Evolutionary conservation across 805 yeast species (phyloP).

Genomic region (Starmerella geochares): DNA sequence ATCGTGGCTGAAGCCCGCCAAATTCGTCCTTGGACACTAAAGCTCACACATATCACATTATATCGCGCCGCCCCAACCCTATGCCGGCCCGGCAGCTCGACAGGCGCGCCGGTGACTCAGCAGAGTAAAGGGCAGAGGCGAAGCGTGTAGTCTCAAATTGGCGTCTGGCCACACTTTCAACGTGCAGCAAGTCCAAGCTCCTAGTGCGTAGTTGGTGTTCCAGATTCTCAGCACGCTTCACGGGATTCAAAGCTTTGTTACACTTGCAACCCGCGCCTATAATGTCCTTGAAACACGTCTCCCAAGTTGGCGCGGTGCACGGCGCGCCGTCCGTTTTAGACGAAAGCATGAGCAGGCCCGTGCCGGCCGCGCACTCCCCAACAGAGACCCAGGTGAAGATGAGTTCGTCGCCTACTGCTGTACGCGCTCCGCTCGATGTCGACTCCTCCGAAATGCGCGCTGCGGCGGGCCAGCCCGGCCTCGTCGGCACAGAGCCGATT

Average conservation of each 20-base stretch:
- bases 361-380: neutral
- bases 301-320: neutral
- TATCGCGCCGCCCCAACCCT: constrained; percentile 1
- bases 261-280: neutral
- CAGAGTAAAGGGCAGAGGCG: constrained; percentile 1
- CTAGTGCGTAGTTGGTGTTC: neutral
- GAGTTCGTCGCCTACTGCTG: neutral
- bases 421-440: neutral
- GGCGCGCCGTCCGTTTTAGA: neutral
- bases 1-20: neutral
- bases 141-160: constrained; percentile 1
- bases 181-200: neutral
- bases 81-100: neutral
- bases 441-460: constrained; percentile 6
- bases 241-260: neutral
- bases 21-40: neutral
- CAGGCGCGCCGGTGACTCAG: constrained; percentile 5
- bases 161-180: neutral
- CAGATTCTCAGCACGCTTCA: neutral
- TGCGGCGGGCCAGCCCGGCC: constrained; percentile 18
- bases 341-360: neutral
- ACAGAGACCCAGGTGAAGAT: neutral
- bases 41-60: neutral
- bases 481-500: constrained; percentile 46
- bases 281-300: constrained; percentile 3